Base-by-base conservation (phyloP, 768 basidiomycete genomes). In the Termitomyces eurrhizus region DNA sequence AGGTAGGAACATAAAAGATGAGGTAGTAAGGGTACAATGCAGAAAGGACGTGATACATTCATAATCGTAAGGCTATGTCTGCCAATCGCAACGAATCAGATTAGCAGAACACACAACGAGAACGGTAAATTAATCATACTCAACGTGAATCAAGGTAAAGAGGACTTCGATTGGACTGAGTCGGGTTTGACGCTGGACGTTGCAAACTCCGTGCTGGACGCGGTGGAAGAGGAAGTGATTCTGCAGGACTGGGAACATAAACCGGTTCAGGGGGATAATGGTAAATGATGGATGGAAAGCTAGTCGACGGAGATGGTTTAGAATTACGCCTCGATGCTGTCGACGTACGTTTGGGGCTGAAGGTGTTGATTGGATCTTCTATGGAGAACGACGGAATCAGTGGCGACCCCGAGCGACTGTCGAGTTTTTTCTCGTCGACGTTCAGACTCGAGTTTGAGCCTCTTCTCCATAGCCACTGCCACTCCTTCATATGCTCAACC, bases 371-470 rank as follows among this genome's bases (percentile, higher is more conserved):
- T 29, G 74, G 70, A 9, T 74, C 77, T 1, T 70, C 68, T 0
- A 78, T 81, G 7, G 80, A 81, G 60, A 86, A 85, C 18, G 77
- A 69, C 6, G 85, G 83, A 9, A 82, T 82, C 44, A 72, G 75
- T 18, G 80, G 82, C 1, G 82, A 80, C 6, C 45, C 61, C 1
- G 62, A 42, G 1, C 57, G 49, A n/a, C 55, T 50, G 5, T 53
- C 41, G 0, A 26, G 26, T 11, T 11, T 18, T 14, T 29, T 18
- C 41, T 48, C 46, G 11, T 52, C 48, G 5, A 24, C 35, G 70
- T 66, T 29, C 36, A 63, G 62, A 13, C 60, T 41, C 2, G 3
- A 24, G 33, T 35, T 24, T 6, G 36, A 35, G 4, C 37, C 56
- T 37, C 42, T 56, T 21, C 36, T 60, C 61, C 60, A 59, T 56